Percentiles rank a stretch among this genome's conserved stretches.
Evolutionary conservation across 2,329 filamentous ascomycete genomes (phyloP).

Genomic region (Pseudogymnoascus pannorum): DNA sequence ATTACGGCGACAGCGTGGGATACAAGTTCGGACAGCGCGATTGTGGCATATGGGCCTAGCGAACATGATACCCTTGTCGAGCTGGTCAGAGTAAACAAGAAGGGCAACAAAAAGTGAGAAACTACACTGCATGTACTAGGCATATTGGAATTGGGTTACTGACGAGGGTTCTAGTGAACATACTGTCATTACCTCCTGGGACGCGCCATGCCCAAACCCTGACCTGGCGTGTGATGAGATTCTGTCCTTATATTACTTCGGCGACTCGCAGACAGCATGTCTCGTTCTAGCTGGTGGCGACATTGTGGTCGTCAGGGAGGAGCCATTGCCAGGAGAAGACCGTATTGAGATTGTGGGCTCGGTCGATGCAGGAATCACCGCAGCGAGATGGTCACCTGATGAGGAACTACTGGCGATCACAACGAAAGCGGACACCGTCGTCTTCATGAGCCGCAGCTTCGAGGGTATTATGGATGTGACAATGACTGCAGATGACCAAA

Average conservation of each 20-base stretch:
- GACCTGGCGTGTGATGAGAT: conserved; percentile 69
- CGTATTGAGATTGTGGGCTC: conserved; percentile 93
- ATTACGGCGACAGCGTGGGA: conserved; percentile 84
- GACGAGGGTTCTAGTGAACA: conserved; percentile 27
- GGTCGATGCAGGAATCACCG: conserved; percentile 83
- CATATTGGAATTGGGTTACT: conserved; percentile 12
- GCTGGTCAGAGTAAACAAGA: conserved; percentile 49
- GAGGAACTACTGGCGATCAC: conserved; percentile 82
- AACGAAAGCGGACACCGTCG: conserved; percentile 68
- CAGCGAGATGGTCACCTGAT: conserved; percentile 89
- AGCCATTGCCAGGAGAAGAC: conserved; percentile 57
- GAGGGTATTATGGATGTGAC: conserved; percentile 71
- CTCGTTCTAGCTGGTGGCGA: conserved; percentile 85
- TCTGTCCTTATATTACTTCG: conserved; percentile 75
- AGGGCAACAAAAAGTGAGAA: conserved; percentile 29
- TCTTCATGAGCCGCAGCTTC: conserved; percentile 91
- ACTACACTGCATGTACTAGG: conserved; percentile 36
- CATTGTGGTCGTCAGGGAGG: conserved; percentile 76
- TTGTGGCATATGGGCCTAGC: conserved; percentile 80
- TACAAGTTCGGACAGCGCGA: conserved; percentile 63
- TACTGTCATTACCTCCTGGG: conserved; percentile 68
- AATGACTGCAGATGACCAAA: conserved; percentile 69
- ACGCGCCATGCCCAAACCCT: conserved; percentile 72
- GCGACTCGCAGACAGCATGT: conserved; percentile 69
- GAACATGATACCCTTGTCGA: conserved; percentile 64